A percentile compares a stretch with the other conserved stretches of the same genome.
phyloP scores from a whole-genome alignment of 2,329 filamentous ascomycete species.

The Macrophomina tecta region DNA sequence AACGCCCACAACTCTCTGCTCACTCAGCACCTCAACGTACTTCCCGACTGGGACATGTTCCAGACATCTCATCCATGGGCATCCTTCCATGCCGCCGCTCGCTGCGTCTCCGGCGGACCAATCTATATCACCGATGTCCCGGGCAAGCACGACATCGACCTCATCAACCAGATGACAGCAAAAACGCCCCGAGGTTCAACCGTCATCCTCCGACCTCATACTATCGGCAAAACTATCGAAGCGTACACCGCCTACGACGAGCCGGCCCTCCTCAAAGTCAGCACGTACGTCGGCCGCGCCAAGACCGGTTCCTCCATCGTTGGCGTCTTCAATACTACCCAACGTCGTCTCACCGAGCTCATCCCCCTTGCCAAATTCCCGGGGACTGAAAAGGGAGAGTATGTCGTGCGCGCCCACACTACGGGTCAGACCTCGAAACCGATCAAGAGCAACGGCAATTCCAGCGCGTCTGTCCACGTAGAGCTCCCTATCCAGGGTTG shows the following conservation, averaged over 20 bases:
- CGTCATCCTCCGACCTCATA: conserved; percentile 79
- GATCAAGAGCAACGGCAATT: conserved; percentile 50
- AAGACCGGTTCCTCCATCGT: conserved; percentile 76
- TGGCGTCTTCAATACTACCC: conserved; percentile 82
- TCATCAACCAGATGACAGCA: conserved; percentile 84
- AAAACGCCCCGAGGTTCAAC: conserved; percentile 70
- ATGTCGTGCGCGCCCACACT: conserved; percentile 75
- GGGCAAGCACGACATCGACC: conserved; percentile 74
- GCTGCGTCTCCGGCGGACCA: conserved; percentile 88
- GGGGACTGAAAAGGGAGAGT: conserved; percentile 67
- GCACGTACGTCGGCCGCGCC: conserved; percentile 74
- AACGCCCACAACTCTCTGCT: conserved; percentile 90
- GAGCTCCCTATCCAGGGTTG: conserved; percentile 71
- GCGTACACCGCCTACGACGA: conserved; percentile 80
- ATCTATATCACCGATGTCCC: conserved; percentile 94
- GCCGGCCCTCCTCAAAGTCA: conserved; percentile 74
- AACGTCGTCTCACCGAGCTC: conserved; percentile 68
- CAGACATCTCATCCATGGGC: conserved; percentile 73
- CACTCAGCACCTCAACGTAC: conserved; percentile 80
- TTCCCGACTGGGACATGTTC: conserved; percentile 86
- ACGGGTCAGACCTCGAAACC: conserved; percentile 67
- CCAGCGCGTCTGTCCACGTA: conserved; percentile 61
- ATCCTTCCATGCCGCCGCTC: conserved; percentile 85
- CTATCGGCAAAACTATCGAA: conserved; percentile 73
- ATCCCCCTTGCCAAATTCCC: conserved; percentile 75